Conservation (phyloP, 192 early-diverging fungal species). For the Umbelopsis ramanniana region DNA sequence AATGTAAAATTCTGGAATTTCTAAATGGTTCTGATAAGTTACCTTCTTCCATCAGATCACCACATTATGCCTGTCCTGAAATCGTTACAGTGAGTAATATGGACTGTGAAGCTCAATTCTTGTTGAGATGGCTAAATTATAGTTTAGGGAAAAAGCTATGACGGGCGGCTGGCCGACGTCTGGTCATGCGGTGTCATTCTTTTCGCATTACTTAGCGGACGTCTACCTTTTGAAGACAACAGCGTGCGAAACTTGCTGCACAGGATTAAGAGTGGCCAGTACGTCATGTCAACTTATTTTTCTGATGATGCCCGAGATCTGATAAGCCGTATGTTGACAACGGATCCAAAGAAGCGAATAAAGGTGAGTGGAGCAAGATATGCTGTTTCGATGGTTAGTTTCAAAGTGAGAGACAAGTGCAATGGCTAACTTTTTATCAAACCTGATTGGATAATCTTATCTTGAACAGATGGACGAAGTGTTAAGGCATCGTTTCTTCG, state of each 20-base stretch:
- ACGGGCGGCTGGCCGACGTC: conserved; percentile 72
- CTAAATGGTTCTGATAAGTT: conserved; percentile 39
- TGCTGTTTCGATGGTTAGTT: background rate
- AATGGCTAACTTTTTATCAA: no score
- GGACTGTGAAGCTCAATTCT: background rate
- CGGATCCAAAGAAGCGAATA: conserved; percentile 69
- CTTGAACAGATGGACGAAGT: conserved; percentile 31
- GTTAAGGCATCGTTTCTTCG: conserved; percentile 34
- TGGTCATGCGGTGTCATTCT: conserved; percentile 96
- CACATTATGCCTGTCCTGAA: conserved; percentile 43
- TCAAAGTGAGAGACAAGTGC: no score
- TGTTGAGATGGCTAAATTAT: conserved; percentile 4
- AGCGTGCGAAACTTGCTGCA: conserved; percentile 66
- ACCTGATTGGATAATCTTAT: background rate
- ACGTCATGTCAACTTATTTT: conserved; percentile 72
- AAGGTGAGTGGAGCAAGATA: conserved; percentile 41
- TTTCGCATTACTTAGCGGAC: conserved; percentile 82
- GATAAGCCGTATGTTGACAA: conserved; percentile 74
- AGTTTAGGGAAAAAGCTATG: conserved; percentile 40
- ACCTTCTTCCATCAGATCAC: conserved; percentile 20
- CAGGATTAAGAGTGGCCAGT: conserved; percentile 71
- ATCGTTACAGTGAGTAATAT: conserved; percentile 36
- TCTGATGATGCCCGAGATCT: conserved; percentile 67
- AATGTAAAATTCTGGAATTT: no score
- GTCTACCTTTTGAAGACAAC: conserved; percentile 83